Percentiles rank a stretch among this genome's conserved stretches.
phyloP scores from a whole-genome alignment of 1,139 yeast species.

The Saccharomyces hybrid region DNA sequence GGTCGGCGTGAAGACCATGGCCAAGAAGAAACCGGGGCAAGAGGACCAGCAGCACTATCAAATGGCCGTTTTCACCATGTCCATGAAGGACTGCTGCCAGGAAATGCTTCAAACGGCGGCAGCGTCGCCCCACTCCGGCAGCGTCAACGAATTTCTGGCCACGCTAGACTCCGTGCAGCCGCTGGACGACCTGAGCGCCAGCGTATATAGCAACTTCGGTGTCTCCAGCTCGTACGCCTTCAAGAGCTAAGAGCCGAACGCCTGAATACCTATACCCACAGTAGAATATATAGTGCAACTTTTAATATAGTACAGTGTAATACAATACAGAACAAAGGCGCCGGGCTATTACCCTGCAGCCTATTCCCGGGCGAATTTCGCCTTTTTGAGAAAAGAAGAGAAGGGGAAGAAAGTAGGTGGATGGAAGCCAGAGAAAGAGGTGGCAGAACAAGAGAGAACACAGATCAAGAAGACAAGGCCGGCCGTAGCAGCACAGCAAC shows the following conservation, averaged over 20 bases:
- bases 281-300: background rate
- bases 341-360: background rate
- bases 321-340: background rate
- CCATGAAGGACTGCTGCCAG: constrained; percentile 28
- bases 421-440: background rate
- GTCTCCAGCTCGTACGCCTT: constrained; percentile 5
- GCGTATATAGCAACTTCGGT: constrained; percentile 81
- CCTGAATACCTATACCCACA: background rate
- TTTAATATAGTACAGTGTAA: background rate
- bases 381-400: background rate
- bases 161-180: constrained; percentile 51
- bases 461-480: background rate
- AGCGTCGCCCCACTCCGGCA: constrained; percentile 46
- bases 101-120: constrained; percentile 40
- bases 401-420: background rate
- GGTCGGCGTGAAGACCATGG: background rate
- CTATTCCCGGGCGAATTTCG: too few relatives aligned
- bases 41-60: constrained; percentile 15
- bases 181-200: constrained; percentile 81
- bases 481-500: constrained; percentile 11
- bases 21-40: constrained; percentile 17
- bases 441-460: background rate
- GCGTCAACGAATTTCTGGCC: constrained; percentile 27
- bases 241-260: background rate
- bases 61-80: constrained; percentile 26